Evolutionary conservation across 2,329 filamentous ascomycete species (phyloP), one percentile per base, ranked within the genome.

Genomic region (Alternaria hordeiaustralica): DNA sequence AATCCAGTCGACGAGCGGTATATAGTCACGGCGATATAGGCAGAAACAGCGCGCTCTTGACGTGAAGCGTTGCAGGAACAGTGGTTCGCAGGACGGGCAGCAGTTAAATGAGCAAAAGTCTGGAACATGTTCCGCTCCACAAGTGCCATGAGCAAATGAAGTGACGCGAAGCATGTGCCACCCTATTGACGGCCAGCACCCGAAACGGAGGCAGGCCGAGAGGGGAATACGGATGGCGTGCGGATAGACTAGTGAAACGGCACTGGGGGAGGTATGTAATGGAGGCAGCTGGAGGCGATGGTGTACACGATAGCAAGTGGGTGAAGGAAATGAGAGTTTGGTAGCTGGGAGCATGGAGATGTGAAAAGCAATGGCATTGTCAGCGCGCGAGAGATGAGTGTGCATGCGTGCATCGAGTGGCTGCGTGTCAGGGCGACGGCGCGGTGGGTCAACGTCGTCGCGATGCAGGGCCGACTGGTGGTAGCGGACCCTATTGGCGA

Each of bases 51-150:
- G 67, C 36, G 58, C 63, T 56, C 49, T 28, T 43, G 60, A 67
- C 59, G 62, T 46, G 49, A 60, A 54, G 51, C 26, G 63, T 51
- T 55, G 58, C 57, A 58, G 51, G 69, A 72, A 71, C 72, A 66
- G 69, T 74, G 68, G 72, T 75, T 75, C 72, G 71, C 66, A 67
- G 70, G 44, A 57, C 21, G 60, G 53, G 59, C 56, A 63, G 59
- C 63, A 69, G 60, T 71, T 70, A 67, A 67, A 71, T 71, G 71
- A 73, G 69, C 60, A 55, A 51, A 49, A 58, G 64, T 63, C 61
- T 67, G 64, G 64, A 61, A 67, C 70, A 58, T 61, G 62, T 61
- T 62, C 28, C 10, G 46, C 57, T 51, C 63, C 65, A 64, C 69
- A 68, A 58, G 25, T 53, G 53, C 50, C 44, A 58, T 53, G 55